Base-by-base conservation (phyloP, 352 stramenopile genomes). In the Blastocystis sp. region DNA sequence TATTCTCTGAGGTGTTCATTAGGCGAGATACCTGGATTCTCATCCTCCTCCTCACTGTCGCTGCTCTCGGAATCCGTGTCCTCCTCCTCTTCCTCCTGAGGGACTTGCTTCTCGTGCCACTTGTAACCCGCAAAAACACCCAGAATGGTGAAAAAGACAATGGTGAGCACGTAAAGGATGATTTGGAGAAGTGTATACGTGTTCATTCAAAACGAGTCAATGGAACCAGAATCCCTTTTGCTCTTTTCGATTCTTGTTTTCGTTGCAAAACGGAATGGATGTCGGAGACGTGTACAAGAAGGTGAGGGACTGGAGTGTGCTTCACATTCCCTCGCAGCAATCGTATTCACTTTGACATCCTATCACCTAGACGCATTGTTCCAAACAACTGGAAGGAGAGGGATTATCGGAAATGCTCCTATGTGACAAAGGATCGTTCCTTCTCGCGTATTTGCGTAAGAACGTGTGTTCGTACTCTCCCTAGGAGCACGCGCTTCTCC, bases 31-130 rank as follows among this genome's bases (percentile, higher is more conserved):
- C 69, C 69, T 21, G 69, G 69, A 34, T 81, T 46, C 49, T 81
- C 69, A 24, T 81, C 69, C 36, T 81, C 69, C 51, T 81, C 69
- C 6, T 81, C 69, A 61, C 46, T 61, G n/a, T 81, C 69, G 32
- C 48, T 46, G 4, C 27, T 38, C 7, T 24, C 21, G 14, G 18
- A 32, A 61, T 64, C 46, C 14, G 21, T 51, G 29, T 81, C 44
- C n/a, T 61, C 36, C 16, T 63, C 27, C 21, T 76, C 38, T 36
- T 76, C 64, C 16, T 65, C 36, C n/a, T n/a, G n/a, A n/a, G n/a
- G n/a, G 9, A 64, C 27, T 21, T 48, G 18, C 29, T 65, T 81
- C 27, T 64, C 48, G 42, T 46, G n/a, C 48, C 46, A 63, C 69
- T 81, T 81, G 34, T 81, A 64, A n/a, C 65, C 65, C 21, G 32